phyloP scores from a whole-genome alignment of 495 filamentous ascomycete genomes.

The Penicillium pulvis region DNA sequence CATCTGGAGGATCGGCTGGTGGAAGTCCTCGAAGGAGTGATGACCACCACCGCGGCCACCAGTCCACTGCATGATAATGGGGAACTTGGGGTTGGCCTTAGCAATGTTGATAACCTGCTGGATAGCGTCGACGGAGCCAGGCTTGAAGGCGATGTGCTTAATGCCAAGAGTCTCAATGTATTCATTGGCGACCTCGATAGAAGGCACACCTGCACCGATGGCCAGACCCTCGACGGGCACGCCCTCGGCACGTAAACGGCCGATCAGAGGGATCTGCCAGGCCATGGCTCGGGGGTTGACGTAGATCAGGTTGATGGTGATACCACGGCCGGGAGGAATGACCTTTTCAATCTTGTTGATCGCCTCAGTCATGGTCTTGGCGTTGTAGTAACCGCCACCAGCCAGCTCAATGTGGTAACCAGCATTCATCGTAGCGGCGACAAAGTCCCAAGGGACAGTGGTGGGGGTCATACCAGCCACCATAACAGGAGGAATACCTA shows the following conservation, averaged over 20 bases:
- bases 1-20: conserved; percentile 46
- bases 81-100: conserved; percentile 46
- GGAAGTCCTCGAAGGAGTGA: conserved; percentile 56
- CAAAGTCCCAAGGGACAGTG: conserved; percentile 93
- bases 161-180: conserved; percentile 51
- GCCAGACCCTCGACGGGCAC: conserved; percentile 88
- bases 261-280: conserved; percentile 95
- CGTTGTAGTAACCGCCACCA: conserved; percentile 92
- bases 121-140: conserved; percentile 47
- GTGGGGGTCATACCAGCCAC: conserved; percentile 96
- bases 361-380: conserved; percentile 84
- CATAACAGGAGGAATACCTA: conserved; percentile 88
- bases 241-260: conserved; percentile 79
- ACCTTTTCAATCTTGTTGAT: conserved; percentile 85
- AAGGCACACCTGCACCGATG: conserved; percentile 54
- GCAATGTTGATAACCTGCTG: conserved; percentile 51
- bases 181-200: conserved; percentile 46
- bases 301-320: conserved; percentile 94
- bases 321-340: conserved; percentile 88
- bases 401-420: conserved; percentile 92
- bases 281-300: conserved; percentile 95
- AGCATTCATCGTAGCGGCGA: conserved; percentile 93
- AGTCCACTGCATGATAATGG: conserved; percentile 54
- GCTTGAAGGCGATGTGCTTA: conserved; percentile 54
- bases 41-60: conserved; percentile 54